These are phyloP conservation scores for Corynespora cassiicola DNA, from an alignment of 2,329 filamentous ascomycete genomes.

Conservation along the genomic window DNA sequence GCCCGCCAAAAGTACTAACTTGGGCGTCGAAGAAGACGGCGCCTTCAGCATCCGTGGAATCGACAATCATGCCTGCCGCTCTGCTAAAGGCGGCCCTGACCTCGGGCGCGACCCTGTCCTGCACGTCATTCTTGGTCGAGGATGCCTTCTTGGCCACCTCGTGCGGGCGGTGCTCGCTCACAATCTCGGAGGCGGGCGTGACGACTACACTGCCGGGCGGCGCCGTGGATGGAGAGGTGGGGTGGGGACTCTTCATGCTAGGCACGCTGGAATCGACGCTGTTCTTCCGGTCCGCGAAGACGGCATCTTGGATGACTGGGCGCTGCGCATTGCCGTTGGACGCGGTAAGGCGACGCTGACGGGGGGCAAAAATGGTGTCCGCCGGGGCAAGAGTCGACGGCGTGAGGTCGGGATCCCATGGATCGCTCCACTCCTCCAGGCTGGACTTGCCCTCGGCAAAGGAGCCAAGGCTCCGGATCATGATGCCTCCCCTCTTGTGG, in stretches of 20 bases:
- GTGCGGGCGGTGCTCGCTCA: constrained; percentile 18
- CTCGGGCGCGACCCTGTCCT: constrained; percentile 35
- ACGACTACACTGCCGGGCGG: constrained; percentile 22
- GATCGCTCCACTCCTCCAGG: constrained; percentile 41
- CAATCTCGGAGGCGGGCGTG: constrained; percentile 30
- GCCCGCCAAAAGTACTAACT: constrained; percentile 44
- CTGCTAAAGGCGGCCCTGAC: constrained; percentile 40
- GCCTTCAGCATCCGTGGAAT: constrained; percentile 45
- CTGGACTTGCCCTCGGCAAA: constrained; percentile 45
- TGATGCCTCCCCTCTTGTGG: constrained; percentile 61
- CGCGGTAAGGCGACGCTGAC: constrained; percentile 23
- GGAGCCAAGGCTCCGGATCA: constrained; percentile 52
- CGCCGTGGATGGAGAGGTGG: constrained; percentile 24
- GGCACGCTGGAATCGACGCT: constrained; percentile 28
- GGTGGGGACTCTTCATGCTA: constrained; percentile 20
- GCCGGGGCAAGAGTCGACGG: constrained; percentile 14
- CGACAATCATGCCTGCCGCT: constrained; percentile 47
- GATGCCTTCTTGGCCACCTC: constrained; percentile 30
- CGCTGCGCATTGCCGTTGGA: constrained; percentile 20
- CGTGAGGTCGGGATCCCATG: constrained; percentile 30
- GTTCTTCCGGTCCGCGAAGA: no score
- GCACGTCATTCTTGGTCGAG: constrained; percentile 25
- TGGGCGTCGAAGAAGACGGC: constrained; percentile 47
- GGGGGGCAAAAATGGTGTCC: constrained; percentile 22
- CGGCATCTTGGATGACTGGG: constrained; percentile 18